Evolutionary conservation across 1,139 yeast genomes (phyloP).

Genomic region (Wickerhamomyces sp.): DNA sequence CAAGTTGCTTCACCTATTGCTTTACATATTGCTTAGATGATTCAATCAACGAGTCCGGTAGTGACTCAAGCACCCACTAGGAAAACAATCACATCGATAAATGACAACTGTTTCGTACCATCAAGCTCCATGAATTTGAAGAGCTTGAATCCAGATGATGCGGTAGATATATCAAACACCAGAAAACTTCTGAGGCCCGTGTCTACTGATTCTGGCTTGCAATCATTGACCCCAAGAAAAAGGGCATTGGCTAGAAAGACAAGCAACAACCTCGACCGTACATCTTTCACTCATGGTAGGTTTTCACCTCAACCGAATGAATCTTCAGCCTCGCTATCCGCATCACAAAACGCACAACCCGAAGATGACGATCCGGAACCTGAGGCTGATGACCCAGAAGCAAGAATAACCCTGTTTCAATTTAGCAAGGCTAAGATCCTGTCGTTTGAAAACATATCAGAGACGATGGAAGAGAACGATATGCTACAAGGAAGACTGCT

Average conservation of each 20-base stretch:
- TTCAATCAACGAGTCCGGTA: neutral
- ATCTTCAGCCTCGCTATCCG: neutral
- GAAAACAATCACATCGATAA: neutral
- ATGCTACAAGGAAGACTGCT: conserved; percentile 40
- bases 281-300: neutral
- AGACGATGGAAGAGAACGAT: conserved; percentile 14
- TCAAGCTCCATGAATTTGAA: neutral
- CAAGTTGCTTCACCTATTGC: too few relatives aligned
- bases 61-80: neutral
- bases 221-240: conserved; percentile 9
- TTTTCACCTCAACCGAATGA: conserved; percentile 1
- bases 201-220: conserved; percentile 1
- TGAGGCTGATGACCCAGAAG: conserved; percentile 10
- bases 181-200: conserved; percentile 10
- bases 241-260: conserved; percentile 8
- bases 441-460: conserved; percentile 38
- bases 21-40: neutral
- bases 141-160: neutral
- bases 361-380: neutral
- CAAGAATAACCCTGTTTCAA: conserved; percentile 30
- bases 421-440: conserved; percentile 36
- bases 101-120: neutral
- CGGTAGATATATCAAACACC: conserved; percentile 7
- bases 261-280: neutral
- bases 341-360: conserved; percentile 1